phyloP scores from a whole-genome alignment of 306 rosid species.

The Quercus ilex region DNA sequence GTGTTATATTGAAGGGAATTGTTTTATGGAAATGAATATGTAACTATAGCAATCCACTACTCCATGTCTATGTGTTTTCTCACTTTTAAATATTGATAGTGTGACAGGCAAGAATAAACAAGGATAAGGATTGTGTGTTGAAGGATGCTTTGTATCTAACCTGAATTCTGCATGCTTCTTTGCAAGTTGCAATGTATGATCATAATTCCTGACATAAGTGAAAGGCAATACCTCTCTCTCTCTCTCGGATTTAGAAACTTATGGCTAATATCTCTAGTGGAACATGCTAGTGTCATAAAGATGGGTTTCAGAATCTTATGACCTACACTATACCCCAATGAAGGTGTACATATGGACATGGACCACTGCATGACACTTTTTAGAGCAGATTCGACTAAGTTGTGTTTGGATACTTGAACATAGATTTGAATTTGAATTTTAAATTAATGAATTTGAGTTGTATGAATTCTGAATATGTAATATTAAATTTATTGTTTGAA shows the following conservation, averaged over 20 bases:
- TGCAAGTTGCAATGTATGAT: constrained; percentile 28
- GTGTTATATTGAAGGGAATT: constrained; percentile 21
- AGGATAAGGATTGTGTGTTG: constrained; percentile 42
- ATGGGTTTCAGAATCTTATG: not conserved
- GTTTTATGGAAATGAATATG: not conserved
- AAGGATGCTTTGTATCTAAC: constrained; percentile 17
- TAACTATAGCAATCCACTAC: not conserved
- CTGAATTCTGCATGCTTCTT: constrained; percentile 34
- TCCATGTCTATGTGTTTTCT: not conserved
- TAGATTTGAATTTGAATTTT: too few species aligned
- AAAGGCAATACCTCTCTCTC: not conserved
- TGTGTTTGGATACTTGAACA: too few species aligned
- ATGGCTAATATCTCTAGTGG: not conserved
- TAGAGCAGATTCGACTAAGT: not conserved
- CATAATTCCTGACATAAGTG: constrained; percentile 16
- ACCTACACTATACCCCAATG: not conserved
- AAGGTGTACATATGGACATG: not conserved
- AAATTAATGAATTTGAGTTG: too few species aligned
- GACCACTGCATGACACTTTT: not conserved
- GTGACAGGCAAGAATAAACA: not conserved
- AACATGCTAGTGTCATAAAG: not conserved
- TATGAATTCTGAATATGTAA: too few species aligned
- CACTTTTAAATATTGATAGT: not conserved
- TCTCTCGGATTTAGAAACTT: not conserved
- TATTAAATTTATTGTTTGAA: too few species aligned